Base-by-base conservation (phyloP, 1,139 yeast species). In the Sugiyamaella xylanicola region DNA sequence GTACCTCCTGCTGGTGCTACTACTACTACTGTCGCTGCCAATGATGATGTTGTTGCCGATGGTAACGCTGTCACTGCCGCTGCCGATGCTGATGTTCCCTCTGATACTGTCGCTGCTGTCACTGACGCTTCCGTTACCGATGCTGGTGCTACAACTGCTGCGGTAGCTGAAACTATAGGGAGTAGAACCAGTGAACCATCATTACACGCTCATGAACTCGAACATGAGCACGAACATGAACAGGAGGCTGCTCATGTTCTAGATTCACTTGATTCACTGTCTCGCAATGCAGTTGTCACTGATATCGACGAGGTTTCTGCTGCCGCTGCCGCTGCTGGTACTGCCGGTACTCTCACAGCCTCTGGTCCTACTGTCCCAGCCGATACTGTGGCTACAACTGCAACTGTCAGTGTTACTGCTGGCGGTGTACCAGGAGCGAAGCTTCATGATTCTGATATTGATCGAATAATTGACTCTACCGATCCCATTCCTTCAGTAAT, bases 281-380 rank as follows among this genome's bases (percentile, higher is more conserved):
- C 52, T 7, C 20, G 41, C 29, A 20, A 29, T 29, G n/a, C 46
- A 16, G 40, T 40, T 1, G 39, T 39, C 11, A 41, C 46, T 29
- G 52, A 48, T 22, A 40, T 41, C 2, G 52, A 39, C 17, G 52
- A 48, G 29, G 46, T 35, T 3, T 27, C 52, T 17, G 52, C 52
- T 13, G 52, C 39, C 2, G 46, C 52, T 25, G 39, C 48, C 15
- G 48, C 48, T 17, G 39, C 35, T n/a, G 22, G 13, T 43, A n/a
- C 32, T n/a, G 47, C 47, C 8, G 13, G 4, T 43, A 4, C 47
- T 43, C 32, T 3, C 13, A 9, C 3, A 4, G 11, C 47, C 11
- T 8, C 25, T n/a, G 35, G 8, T n/a, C 32, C 17, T 5, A 43
- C 17, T 43, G 47, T 9, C 4, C 3, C 9, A 9, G 25, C 25